Percentiles rank a stretch among this genome's conserved stretches.
Evolutionary conservation across 192 early-diverging fungal genomes (phyloP).

Genomic region (Ambispora gerdemannii): DNA sequence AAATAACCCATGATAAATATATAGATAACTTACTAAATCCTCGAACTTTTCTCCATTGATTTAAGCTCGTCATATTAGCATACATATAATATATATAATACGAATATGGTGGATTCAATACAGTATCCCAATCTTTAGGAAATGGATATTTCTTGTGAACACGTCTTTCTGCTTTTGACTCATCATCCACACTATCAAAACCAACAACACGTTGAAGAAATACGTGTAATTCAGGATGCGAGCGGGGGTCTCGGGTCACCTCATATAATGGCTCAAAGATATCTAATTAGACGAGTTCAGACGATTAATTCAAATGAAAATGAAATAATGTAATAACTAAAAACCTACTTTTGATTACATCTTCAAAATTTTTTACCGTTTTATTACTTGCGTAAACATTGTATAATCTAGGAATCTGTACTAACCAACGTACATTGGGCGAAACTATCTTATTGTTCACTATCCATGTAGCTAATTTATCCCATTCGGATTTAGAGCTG

Average conservation of each 20-base stretch:
- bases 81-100: slow-evolving; percentile 93
- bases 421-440: slow-evolving; percentile 91
- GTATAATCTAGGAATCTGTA: slow-evolving; percentile 91
- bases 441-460: slow-evolving; percentile 88
- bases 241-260: slow-evolving; percentile 79
- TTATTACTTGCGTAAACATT: slow-evolving; percentile 72
- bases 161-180: slow-evolving; percentile 82
- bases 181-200: slow-evolving; percentile 94
- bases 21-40: slow-evolving; percentile 63
- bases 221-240: slow-evolving; percentile 86
- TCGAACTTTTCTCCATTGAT: slow-evolving; percentile 69
- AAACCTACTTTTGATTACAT: slow-evolving; percentile 68
- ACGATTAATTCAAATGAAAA: neutral
- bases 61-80: slow-evolving; percentile 81
- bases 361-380: slow-evolving; percentile 66
- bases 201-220: slow-evolving; percentile 93
- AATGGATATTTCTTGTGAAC: slow-evolving; percentile 78
- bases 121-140: slow-evolving; percentile 55
- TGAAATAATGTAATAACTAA: neutral
- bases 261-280: slow-evolving; percentile 90
- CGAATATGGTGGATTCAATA: slow-evolving; percentile 85
- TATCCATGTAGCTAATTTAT: slow-evolving; percentile 91
- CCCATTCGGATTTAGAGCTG: slow-evolving; percentile 68
- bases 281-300: slow-evolving; percentile 40
- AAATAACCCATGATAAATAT: neutral